phyloP scores from a whole-genome alignment of 306 rosid species.

The Albizia julibrissin region DNA sequence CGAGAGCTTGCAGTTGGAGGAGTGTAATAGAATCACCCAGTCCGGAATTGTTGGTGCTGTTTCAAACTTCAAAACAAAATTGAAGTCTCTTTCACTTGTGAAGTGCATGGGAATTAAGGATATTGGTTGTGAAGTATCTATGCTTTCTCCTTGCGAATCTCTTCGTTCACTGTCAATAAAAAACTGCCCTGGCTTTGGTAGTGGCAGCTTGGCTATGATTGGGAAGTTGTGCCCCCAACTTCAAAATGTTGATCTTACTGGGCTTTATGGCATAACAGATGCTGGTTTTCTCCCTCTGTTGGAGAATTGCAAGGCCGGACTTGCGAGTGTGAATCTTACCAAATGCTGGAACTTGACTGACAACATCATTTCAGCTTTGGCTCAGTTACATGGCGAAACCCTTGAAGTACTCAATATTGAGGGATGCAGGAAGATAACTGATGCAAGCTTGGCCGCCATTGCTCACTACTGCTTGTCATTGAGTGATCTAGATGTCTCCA shows the following conservation, averaged over 20 bases:
- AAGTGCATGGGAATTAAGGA: slow-evolving; percentile 88
- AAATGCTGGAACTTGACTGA: slow-evolving; percentile 88
- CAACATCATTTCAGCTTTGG: slow-evolving; percentile 55
- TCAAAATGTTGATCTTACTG: slow-evolving; percentile 60
- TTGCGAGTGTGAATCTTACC: slow-evolving; percentile 63
- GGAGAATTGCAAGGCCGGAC: slow-evolving; percentile 68
- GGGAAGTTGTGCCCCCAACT: slow-evolving; percentile 48
- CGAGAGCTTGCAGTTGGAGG: slow-evolving; percentile 85
- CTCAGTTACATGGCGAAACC: slow-evolving; percentile 73
- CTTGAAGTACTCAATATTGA: slow-evolving; percentile 68
- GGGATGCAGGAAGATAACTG: slow-evolving; percentile 83
- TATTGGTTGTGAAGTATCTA: slow-evolving; percentile 43
- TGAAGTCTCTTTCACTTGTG: slow-evolving; percentile 77
- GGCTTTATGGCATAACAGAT: slow-evolving; percentile 78
- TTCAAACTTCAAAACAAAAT: slow-evolving; percentile 59
- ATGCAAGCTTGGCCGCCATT: slow-evolving; percentile 66
- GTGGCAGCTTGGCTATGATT: slow-evolving; percentile 64
- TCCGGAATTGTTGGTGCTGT: slow-evolving; percentile 63
- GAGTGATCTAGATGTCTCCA: slow-evolving; percentile 72
- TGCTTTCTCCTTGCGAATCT: slow-evolving; percentile 58
- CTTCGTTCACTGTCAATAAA: slow-evolving; percentile 63
- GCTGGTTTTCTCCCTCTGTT: slow-evolving; percentile 74
- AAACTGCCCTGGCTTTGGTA: slow-evolving; percentile 79
- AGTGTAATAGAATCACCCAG: slow-evolving; percentile 77
- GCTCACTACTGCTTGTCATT: slow-evolving; percentile 69